phyloP scores from a whole-genome alignment of 108 stramenopile genomes.

The Ochromonas danica region DNA sequence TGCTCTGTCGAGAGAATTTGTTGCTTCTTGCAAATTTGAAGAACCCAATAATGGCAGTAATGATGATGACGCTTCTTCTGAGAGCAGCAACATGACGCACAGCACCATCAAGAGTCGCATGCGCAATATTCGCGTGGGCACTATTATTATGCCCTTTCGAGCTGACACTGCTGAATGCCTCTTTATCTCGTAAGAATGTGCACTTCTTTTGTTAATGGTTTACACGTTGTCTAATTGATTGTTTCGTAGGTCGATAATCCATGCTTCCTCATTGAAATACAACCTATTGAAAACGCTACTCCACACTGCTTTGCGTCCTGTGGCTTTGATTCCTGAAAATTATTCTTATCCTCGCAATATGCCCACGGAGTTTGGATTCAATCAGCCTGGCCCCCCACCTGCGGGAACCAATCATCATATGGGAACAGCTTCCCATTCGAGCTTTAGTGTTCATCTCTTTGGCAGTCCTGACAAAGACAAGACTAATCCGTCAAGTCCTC shows the following conservation, averaged over 20 bases:
- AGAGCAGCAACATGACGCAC: constrained; percentile 1
- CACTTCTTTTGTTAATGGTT: too few species aligned
- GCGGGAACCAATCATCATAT: neutral
- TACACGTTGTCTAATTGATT: too few species aligned
- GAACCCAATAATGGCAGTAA: neutral
- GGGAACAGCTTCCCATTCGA: too few species aligned
- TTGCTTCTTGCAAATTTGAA: neutral
- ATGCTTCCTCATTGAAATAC: neutral
- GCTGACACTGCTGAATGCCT: neutral
- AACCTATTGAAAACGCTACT: neutral
- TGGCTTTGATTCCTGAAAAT: neutral
- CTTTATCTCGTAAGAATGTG: neutral
- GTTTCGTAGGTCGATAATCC: neutral
- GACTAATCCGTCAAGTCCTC: too few species aligned
- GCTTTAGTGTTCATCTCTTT: too few species aligned
- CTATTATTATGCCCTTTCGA: constrained; percentile 2
- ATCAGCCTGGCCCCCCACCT: neutral
- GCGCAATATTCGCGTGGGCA: neutral
- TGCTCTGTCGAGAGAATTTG: neutral
- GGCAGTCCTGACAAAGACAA: too few species aligned
- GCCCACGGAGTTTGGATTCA: neutral
- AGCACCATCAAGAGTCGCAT: neutral
- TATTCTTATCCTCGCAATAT: neutral
- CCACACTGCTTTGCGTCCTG: neutral
- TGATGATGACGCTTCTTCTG: neutral